Percentiles rank a stretch among this genome's conserved stretches.
These are phyloP conservation scores for Penicillium janthinellum DNA, from an alignment of 2,329 filamentous ascomycete species.

Conservation along the genomic window DNA sequence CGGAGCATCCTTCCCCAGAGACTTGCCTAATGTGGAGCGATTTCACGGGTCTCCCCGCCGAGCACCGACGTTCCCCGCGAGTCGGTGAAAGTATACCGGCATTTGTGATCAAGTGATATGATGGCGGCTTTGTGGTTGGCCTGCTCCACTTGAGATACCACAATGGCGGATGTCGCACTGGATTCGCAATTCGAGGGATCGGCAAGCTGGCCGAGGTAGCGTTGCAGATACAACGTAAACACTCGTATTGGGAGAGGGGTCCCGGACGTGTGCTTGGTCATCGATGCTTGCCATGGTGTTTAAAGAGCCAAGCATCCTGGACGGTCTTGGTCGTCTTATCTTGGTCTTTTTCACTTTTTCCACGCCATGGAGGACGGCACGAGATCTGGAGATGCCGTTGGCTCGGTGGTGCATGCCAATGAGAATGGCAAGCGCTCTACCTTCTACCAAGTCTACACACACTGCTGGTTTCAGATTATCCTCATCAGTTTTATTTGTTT, in stretches of 20 bases:
- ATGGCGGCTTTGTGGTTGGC: neutral
- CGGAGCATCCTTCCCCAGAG: constrained; percentile 5
- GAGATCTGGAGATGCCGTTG: constrained; percentile 17
- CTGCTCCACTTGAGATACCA: constrained; percentile 14
- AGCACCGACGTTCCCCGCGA: neutral
- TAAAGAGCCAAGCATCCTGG: neutral
- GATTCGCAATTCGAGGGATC: constrained; percentile 12
- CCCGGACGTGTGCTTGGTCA: neutral
- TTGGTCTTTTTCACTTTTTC: neutral
- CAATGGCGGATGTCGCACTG: neutral
- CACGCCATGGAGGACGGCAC: constrained; percentile 12
- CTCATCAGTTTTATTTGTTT: constrained; percentile 55
- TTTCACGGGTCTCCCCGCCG: constrained; percentile 5
- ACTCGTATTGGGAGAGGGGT: constrained; percentile 4
- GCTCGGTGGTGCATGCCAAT: constrained; percentile 8
- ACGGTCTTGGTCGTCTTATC: neutral
- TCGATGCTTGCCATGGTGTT: neutral
- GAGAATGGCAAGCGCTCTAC: constrained; percentile 15
- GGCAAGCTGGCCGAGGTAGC: constrained; percentile 2
- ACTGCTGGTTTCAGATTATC: constrained; percentile 53
- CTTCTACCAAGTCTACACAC: constrained; percentile 38
- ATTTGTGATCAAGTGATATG: neutral
- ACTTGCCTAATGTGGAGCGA: constrained; percentile 13
- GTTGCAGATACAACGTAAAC: constrained; percentile 3
- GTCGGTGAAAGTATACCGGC: neutral